These are phyloP conservation scores for Marasmius tenuissimus DNA, from an alignment of 1,284 basidiomycete species.

Conservation along the genomic window DNA sequence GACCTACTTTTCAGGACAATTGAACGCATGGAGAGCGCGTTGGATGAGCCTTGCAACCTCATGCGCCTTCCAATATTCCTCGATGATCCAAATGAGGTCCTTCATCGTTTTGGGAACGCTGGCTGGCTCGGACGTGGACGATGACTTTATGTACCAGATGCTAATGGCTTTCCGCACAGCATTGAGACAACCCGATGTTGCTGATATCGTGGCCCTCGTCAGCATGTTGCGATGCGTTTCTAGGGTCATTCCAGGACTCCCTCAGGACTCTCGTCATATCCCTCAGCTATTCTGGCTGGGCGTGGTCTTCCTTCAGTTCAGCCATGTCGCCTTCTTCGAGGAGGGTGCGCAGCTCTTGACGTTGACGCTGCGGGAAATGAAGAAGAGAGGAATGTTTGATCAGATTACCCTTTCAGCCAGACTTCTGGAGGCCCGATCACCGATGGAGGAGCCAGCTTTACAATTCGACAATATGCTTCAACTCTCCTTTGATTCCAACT, in stretches of 20 bases:
- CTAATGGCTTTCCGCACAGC: slow-evolving; percentile 78
- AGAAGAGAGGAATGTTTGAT: slow-evolving; percentile 55
- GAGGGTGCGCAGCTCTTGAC: slow-evolving; percentile 70
- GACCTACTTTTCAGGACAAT: slow-evolving; percentile 53
- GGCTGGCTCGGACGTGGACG: slow-evolving; percentile 79
- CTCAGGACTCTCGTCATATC: slow-evolving; percentile 71
- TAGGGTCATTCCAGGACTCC: slow-evolving; percentile 72
- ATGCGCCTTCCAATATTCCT: slow-evolving; percentile 91
- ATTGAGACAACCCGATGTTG: slow-evolving; percentile 62
- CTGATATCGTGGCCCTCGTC: slow-evolving; percentile 74
- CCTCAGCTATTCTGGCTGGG: slow-evolving; percentile 84
- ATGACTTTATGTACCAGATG: slow-evolving; percentile 88
- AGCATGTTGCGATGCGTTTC: slow-evolving; percentile 87
- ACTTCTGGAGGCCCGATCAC: slow-evolving; percentile 65
- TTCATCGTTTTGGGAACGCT: slow-evolving; percentile 85
- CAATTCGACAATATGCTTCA: slow-evolving; percentile 76
- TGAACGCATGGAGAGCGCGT: slow-evolving; percentile 91
- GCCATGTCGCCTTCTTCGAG: slow-evolving; percentile 71
- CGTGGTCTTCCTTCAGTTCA: slow-evolving; percentile 77
- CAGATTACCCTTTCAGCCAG: slow-evolving; percentile 53
- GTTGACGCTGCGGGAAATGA: slow-evolving; percentile 69
- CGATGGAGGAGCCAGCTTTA: slow-evolving; percentile 66
- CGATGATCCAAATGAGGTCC: slow-evolving; percentile 86
- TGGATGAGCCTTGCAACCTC: slow-evolving; percentile 94
- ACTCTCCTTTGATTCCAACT: slow-evolving; percentile 77